These are phyloP conservation scores for Meyerozyma athensensis DNA, from an alignment of 1,139 yeast genomes.

Conservation along the genomic window DNA sequence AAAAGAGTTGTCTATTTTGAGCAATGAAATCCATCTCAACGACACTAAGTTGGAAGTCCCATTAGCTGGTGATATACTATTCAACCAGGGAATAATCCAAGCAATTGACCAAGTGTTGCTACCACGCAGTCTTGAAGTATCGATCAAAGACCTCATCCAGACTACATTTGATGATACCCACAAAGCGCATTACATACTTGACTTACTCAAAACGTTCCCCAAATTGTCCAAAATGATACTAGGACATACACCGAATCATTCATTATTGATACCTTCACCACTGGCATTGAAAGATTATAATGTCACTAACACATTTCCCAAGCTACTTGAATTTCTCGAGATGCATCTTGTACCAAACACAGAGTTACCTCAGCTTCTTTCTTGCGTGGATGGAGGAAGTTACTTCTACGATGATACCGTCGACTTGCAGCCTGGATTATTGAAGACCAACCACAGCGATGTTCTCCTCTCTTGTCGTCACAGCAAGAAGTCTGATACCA, in stretches of 20 bases:
- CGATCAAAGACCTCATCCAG: slow-evolving; percentile 51
- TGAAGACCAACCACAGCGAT: slow-evolving; percentile 32
- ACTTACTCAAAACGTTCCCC: slow-evolving; percentile 41
- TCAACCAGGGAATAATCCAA: slow-evolving; percentile 83
- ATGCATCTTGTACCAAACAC: slow-evolving; percentile 67
- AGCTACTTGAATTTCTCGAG: slow-evolving; percentile 52
- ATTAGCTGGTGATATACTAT: slow-evolving; percentile 63
- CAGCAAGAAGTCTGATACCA: slow-evolving; percentile 35
- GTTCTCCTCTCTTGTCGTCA: slow-evolving; percentile 40
- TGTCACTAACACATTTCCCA: slow-evolving; percentile 39
- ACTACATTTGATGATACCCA: slow-evolving; percentile 43
- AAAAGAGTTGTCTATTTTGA: slow-evolving; percentile 21
- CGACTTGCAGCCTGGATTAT: slow-evolving; percentile 4
- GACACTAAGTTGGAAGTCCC: slow-evolving; percentile 26
- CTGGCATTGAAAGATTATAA: slow-evolving; percentile 52
- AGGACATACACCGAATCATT: slow-evolving; percentile 34
- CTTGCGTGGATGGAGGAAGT: slow-evolving; percentile 22
- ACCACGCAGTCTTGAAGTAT: slow-evolving; percentile 53
- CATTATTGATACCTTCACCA: slow-evolving; percentile 72
- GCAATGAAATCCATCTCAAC: slow-evolving; percentile 25
- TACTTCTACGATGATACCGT: neutral
- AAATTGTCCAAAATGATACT: slow-evolving; percentile 15
- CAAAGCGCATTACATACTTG: slow-evolving; percentile 36
- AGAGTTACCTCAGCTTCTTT: slow-evolving; percentile 30
- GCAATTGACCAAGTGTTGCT: slow-evolving; percentile 53